Base-by-base conservation (phyloP, 805 yeast species). In the Nakazawaea anatomiae region DNA sequence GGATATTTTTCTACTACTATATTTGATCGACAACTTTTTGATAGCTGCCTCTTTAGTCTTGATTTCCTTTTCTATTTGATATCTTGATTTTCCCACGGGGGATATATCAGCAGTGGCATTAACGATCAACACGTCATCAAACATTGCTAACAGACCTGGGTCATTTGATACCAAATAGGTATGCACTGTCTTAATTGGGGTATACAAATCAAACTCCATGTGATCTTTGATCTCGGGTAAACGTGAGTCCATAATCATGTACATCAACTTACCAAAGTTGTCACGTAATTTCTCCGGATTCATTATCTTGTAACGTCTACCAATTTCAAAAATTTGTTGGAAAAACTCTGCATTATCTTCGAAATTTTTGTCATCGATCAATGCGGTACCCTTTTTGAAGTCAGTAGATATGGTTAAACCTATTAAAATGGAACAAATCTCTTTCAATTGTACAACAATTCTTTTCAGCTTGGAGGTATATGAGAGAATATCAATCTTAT, bases 201-300 rank as follows among this genome's bases (percentile, higher is more conserved):
- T 82, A 67, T 82, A 85, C 1, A 87, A 68, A 64, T 87, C 89
- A 63, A 87, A 87, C 54, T 83, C 92, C 83, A 87, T 77, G 47
- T 81, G 82, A 12, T 77, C 80, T 56, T 76, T 78, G 53, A 87
- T 78, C 57, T 86, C 89, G 0, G 89, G 86, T 31, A 85, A 66
- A 44, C 87, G 70, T 2, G 94, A 87, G 65, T 87, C 95, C 94
- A 87, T 87, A 38, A 86, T 82, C 87, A 87, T 87, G 64, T 87
- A 87, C 68, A 87, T 83, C 52, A 87, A 69, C 59, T 87, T 86
- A 44, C 95, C 95, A 63, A 82, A 87, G 4, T 82, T 82, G 59
- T 83, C 87, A 54, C 90, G 75, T 87, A 87, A 83, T 58, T 80
- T 75, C 57, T 87, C 90, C 0, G 95, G 95, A 60, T 87, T 87